Evolutionary conservation across 768 basidiomycete species (phyloP), one percentile per base, ranked within the genome.

Genomic region (Pisolithus tinctorius): DNA sequence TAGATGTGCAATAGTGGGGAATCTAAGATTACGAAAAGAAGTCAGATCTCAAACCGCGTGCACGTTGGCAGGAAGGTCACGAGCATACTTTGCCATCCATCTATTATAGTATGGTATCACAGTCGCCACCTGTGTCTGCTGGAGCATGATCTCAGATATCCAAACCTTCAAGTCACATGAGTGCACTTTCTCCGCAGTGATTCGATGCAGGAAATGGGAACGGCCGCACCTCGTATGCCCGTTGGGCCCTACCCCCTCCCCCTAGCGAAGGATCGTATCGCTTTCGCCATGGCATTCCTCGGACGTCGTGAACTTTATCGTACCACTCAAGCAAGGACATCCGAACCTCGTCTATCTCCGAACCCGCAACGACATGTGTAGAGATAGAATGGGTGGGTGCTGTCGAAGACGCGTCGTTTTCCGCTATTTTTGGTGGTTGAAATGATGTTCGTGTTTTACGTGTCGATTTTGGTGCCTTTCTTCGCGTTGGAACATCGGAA

Each of bases 231-330:
- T 96, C 92, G 61, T 98, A 96, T 6, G 93, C 94, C 45, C 92
- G 72, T 66, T 96, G 93, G 1, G 84, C 80, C 50, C 83, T 83
- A 49, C 80, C 82, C 37, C 82, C 81, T 4, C 64, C 61, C 40
- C 64, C 75, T 56, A 82, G 63, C 14, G 71, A 70, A 6, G 76
- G 71, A 61, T 86, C 73, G 59, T 79, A 87, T 9, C 76, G 74
- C 64, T 88, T 92, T 49, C 93, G 76, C 94, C 93, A 96, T 0
- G 93, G 94, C 93, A 97, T 96, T 34, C 82, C 81, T 42, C 93
- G 79, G 20, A 68, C 69, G 37, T 79, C 74, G 52, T 81, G 82
- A 11, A 86, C 87, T 13, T 66, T 69, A 34, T 76, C 74, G 61
- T 84, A 97, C 93, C 93, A 97, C 47, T 53, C 47, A 20, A 77